These are phyloP conservation scores for Aspergillus fructus DNA, from an alignment of 2,329 filamentous ascomycete species.

Conservation along the genomic window DNA sequence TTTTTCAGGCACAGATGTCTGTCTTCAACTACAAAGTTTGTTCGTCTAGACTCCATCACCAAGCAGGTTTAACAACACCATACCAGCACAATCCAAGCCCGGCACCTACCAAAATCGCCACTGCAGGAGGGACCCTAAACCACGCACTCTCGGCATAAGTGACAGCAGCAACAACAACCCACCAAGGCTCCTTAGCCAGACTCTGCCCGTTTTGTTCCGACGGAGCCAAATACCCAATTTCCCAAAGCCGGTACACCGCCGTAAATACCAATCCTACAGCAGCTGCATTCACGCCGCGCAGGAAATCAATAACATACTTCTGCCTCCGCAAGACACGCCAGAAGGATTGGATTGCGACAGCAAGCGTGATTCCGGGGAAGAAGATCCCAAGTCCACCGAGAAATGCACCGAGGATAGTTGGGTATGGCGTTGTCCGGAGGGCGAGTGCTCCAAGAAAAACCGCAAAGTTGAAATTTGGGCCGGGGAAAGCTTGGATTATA, in stretches of 20 bases:
- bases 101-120: constrained; percentile 49
- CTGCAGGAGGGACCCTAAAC: constrained; percentile 46
- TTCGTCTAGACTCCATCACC: no score
- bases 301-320: constrained; percentile 48
- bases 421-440: constrained; percentile 32
- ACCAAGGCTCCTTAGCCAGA: constrained; percentile 61
- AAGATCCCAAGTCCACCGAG: constrained; percentile 51
- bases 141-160: constrained; percentile 50
- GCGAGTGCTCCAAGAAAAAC: constrained; percentile 58
- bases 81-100: constrained; percentile 51
- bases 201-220: constrained; percentile 51
- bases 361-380: constrained; percentile 35
- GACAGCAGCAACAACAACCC: constrained; percentile 58
- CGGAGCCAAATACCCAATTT: constrained; percentile 60
- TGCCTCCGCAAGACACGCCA: constrained; percentile 53
- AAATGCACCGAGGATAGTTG: constrained; percentile 48
- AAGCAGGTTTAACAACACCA: constrained; percentile 29
- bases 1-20: no score
- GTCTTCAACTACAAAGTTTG: no score
- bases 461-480: constrained; percentile 54
- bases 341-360: constrained; percentile 45
- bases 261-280: constrained; percentile 65
- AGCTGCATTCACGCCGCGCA: constrained; percentile 59
- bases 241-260: constrained; percentile 63
- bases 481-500: constrained; percentile 68